Percentiles rank a stretch among this genome's conserved stretches.
Conservation (phyloP, 108 stramenopile species). For the Nannochloropsis salina region DNA sequence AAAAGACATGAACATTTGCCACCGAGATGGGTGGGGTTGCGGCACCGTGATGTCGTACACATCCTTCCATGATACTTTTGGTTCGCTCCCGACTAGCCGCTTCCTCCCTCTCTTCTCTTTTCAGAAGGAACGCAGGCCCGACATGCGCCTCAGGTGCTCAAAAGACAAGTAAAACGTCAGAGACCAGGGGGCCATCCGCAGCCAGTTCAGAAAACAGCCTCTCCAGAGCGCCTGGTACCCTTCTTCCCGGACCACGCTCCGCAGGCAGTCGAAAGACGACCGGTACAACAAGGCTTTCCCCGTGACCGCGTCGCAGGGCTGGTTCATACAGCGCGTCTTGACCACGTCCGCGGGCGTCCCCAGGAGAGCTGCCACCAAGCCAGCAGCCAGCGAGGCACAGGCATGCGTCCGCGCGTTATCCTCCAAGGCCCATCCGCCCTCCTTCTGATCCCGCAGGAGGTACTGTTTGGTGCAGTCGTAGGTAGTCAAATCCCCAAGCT, state of each 20-base stretch:
- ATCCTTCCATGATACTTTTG: too few species aligned
- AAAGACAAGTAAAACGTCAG: neutral
- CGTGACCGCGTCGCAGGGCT: neutral
- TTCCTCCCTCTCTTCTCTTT: neutral
- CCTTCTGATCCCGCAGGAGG: neutral
- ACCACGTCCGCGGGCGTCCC: neutral
- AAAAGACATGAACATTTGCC: too few species aligned
- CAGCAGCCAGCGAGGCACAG: slow-evolving; percentile 9
- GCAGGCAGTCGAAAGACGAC: neutral
- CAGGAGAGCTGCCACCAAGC: neutral
- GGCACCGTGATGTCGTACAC: too few species aligned
- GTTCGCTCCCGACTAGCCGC: neutral
- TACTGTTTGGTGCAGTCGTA: neutral
- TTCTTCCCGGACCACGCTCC: neutral
- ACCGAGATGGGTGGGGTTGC: too few species aligned
- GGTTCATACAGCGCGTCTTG: neutral
- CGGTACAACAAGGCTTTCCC: neutral
- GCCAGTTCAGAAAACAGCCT: slow-evolving; percentile 14
- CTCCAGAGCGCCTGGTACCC: neutral
- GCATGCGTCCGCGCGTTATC: neutral
- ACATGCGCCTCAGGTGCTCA: neutral
- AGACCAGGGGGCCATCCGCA: neutral
- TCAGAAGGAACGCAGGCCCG: neutral
- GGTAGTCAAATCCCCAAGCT: slow-evolving; percentile 1
- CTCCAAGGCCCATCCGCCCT: neutral